Conservation (phyloP, 306 rosid genomes). For the Luffa acutangula region DNA sequence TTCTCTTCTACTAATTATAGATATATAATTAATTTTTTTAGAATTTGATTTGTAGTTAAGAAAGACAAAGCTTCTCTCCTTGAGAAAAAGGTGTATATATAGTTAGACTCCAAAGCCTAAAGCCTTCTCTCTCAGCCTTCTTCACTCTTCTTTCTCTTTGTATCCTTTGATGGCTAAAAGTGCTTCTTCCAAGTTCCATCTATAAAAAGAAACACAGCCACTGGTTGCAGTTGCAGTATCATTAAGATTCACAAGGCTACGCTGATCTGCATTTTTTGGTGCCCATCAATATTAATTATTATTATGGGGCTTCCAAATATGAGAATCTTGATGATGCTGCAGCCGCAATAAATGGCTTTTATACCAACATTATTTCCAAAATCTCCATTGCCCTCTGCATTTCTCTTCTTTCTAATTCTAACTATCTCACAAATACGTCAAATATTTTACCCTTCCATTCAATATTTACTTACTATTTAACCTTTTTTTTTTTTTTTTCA, state of each 20-base stretch:
- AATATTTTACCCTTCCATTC: background rate
- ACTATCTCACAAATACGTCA: background rate
- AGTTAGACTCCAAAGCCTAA: background rate
- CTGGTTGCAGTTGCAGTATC: constrained; percentile 11
- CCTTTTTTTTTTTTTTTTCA: too few relatives aligned
- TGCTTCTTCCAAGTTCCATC: background rate
- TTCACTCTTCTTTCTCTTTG: background rate
- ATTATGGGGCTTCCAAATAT: background rate
- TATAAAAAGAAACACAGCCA: background rate
- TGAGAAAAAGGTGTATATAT: background rate
- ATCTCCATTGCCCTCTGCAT: background rate
- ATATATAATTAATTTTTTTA: too few relatives aligned
- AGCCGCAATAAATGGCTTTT: constrained; percentile 38
- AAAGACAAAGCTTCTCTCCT: background rate
- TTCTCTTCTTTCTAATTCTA: background rate
- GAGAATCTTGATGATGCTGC: constrained; percentile 19
- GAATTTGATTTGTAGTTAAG: background rate
- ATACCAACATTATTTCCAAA: background rate
- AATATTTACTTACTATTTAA: too few relatives aligned
- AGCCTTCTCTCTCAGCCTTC: background rate
- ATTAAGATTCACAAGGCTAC: background rate
- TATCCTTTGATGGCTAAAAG: background rate
- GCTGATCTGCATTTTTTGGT: background rate
- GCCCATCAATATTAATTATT: background rate
- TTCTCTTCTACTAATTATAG: background rate